phyloP scores from a whole-genome alignment of 495 filamentous ascomycete genomes.

The Podospora australis region DNA sequence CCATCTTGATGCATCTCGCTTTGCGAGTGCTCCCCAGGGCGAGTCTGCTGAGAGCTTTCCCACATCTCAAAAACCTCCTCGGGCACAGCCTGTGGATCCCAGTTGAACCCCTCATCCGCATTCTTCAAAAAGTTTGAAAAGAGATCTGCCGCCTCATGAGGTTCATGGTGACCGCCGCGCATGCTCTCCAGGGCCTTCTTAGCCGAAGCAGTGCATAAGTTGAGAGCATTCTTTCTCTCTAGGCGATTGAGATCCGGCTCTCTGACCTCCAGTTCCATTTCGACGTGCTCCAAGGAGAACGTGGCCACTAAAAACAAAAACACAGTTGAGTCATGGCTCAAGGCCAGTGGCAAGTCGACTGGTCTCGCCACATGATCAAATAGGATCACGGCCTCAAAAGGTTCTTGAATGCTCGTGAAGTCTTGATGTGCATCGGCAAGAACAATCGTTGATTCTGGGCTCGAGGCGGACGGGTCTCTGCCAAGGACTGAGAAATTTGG shows the following conservation, averaged over 20 bases:
- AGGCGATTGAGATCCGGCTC: slow-evolving; percentile 21
- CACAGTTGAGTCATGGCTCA: slow-evolving; percentile 14
- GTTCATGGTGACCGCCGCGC: slow-evolving; percentile 18
- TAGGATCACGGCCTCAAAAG: slow-evolving; percentile 32
- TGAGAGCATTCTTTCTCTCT: slow-evolving; percentile 36
- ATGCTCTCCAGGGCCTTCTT: slow-evolving; percentile 26
- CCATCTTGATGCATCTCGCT: not conserved
- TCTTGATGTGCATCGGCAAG: slow-evolving; percentile 18
- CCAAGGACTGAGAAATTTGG: slow-evolving; percentile 17
- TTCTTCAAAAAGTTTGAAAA: slow-evolving; percentile 32
- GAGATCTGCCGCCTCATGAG: slow-evolving; percentile 27
- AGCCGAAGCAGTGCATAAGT: slow-evolving; percentile 26
- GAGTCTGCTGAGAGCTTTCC: slow-evolving; percentile 12
- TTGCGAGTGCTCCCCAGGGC: slow-evolving; percentile 5
- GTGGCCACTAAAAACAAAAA: slow-evolving; percentile 31
- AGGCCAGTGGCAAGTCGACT: slow-evolving; percentile 8
- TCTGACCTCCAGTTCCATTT: slow-evolving; percentile 26
- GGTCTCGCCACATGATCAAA: slow-evolving; percentile 35
- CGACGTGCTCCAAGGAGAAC: slow-evolving; percentile 42
- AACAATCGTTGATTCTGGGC: slow-evolving; percentile 10
- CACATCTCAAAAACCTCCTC: slow-evolving; percentile 32
- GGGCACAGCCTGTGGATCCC: slow-evolving; percentile 30
- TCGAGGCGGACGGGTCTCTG: not conserved
- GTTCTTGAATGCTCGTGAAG: slow-evolving; percentile 8
- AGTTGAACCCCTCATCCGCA: slow-evolving; percentile 26